phyloP scores from a whole-genome alignment of 352 stramenopile species.

The Elongisporangium anandrum region DNA sequence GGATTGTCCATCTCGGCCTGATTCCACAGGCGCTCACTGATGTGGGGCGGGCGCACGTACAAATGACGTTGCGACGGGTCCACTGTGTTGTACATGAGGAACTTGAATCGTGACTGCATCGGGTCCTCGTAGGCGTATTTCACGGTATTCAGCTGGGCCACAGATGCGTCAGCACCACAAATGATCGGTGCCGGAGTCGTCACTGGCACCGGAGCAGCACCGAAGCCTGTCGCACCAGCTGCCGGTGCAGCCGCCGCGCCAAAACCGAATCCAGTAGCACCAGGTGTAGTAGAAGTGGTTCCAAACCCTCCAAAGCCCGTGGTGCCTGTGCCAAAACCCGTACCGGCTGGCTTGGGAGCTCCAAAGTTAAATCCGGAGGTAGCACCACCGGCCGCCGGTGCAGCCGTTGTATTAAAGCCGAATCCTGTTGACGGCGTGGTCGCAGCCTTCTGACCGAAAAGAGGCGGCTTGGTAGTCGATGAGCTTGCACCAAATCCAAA shows the following conservation, averaged over 20 bases:
- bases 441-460: constrained; percentile 40
- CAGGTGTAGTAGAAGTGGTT: constrained; percentile 1
- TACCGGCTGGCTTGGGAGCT: constrained; percentile 7
- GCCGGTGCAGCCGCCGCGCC: constrained; percentile 22
- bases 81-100: constrained; percentile 87
- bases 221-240: constrained; percentile 23
- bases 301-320: constrained; percentile 31
- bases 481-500: constrained; percentile 27
- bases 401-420: constrained; percentile 1
- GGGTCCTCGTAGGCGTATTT: constrained; percentile 83
- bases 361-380: constrained; percentile 16
- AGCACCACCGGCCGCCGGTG: constrained; percentile 1
- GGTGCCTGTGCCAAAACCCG: constrained; percentile 20
- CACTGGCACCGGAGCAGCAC: constrained; percentile 22
- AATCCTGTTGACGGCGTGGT: constrained; percentile 20
- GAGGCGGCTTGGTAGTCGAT: constrained; percentile 32
- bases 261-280: constrained; percentile 18
- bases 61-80: constrained; percentile 78
- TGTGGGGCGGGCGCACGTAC: constrained; percentile 72
- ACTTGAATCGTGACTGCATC: constrained; percentile 85
- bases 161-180: constrained; percentile 61
- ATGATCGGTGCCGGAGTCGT: constrained; percentile 67
- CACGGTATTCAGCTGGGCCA: constrained; percentile 76
- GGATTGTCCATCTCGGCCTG: constrained; percentile 85
- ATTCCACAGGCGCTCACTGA: constrained; percentile 84